Base-by-base conservation (phyloP, 2,329 filamentous ascomycete species). In the Penicillium sclerotiorum region DNA sequence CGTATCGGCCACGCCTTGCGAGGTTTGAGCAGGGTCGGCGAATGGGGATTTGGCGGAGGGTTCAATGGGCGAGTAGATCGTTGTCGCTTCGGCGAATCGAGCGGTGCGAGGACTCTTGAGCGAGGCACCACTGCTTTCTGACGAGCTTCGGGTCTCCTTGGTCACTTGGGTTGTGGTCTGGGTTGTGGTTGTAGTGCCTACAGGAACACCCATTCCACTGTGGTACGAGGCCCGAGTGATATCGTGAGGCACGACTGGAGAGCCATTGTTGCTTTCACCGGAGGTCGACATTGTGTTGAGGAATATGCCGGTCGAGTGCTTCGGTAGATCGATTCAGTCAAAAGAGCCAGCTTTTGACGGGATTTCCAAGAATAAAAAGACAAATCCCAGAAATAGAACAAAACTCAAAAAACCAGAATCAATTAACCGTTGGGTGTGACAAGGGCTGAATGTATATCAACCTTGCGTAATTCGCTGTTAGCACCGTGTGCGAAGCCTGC, bases 1-100 rank as follows among this genome's bases (percentile, higher is more conserved):
- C 58, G 96, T 83, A 74, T 96, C 91, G 51, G 86, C 89, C 25
- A 92, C 88, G 50, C 71, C 69, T 30, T 45, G 76, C 22, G 77
- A 74, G 62, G 75, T 75, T 66, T 79, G 60, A 11, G 74, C 68
- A 45, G 78, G 78, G 50, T 83, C 77, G 54, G 73, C 70, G 61
- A 83, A 82, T 5, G 79, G 78, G n/a, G 76, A 76, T 45, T 63
- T 62, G 32, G 61, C 62, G 59, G 65, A 66, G 21, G 73, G 72
- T 52, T 80, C 81, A 58, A 84, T 76, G 36, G 84, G 83, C 21
- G 83, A 86, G 64, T 85, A 73, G 48, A 86, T 81, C 18, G 82
- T 78, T 39, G 84, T 86, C 33, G 82, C 83, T 74, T 87, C 83
- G 30, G 82, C 83, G 63, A 87, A 86, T 60, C 83, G 81, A 64